Evolutionary conservation across 2,329 filamentous ascomycete genomes (phyloP), one percentile per base, ranked within the genome.

Genomic region (Trichoderma harzianum): DNA sequence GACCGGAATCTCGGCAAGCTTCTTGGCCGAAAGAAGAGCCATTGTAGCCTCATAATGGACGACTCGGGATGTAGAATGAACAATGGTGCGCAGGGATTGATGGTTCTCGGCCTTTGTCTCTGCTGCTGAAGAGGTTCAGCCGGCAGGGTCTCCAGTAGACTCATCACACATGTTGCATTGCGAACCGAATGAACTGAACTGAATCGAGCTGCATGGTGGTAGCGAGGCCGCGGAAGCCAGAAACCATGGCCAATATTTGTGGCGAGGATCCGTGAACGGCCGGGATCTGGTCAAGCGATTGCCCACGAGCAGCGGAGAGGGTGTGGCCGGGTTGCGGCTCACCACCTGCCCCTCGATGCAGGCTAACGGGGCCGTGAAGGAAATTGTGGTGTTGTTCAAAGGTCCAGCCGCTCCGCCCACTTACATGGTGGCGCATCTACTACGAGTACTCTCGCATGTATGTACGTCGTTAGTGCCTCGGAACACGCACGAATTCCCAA

Each of bases 131-230:
- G 55, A 69, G 14, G 34, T 26, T n/a, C 24, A 47, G 2, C 26
- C 26, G 51, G 36, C 55, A 61, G 28, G 55, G 11, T n/a, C 5
- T 68, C n/a, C 2, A 68, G 12, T 16, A 69, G 55, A 26, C 55
- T 61, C 55, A 26, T 61, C 55, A 69, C 39, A 51, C 16, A 62
- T 14, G 66, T 69, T 53, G 57, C 66, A 69, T 62, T 53, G 36
- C 14, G 21, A 34, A 28, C 26, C 53, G 28, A 7, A n/a, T 2
- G 57, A 34, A 24, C 47, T 24, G 47, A 14, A 53, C 47, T 53
- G 47, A 51, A 21, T 21, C 10, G 43, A 58, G 30, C 66, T 51
- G n/a, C 28, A 69, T 62, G 57, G 57, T 53, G 39, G 57, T 53
- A 62, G 47, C 55, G 26, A 32, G 39, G 26, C 34, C 24, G 55